phyloP scores from a whole-genome alignment of 345 rosid species.

The Brassica napus region Da-Ae NC_063451.1:26122001-26122500 shows the following conservation, averaged over 20 bases:
- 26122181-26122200: slow-evolving; percentile 88
- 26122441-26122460: slow-evolving; percentile 18
- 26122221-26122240: neutral
- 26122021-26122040: neutral
- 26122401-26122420: slow-evolving; percentile 19
- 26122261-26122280: slow-evolving; percentile 20
- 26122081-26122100: slow-evolving; percentile 78
- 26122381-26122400: slow-evolving; percentile 1
- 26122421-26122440: slow-evolving; percentile 13
- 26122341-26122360: slow-evolving; percentile 27
- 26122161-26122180: slow-evolving; percentile 80
- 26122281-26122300: slow-evolving; percentile 28
- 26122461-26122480: neutral
- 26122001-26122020: neutral
- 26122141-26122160: slow-evolving; percentile 60
- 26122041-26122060: neutral
- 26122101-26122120: slow-evolving; percentile 95
- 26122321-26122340: slow-evolving; percentile 7
- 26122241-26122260: neutral
- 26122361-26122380: slow-evolving; percentile 24
- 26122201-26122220: slow-evolving; percentile 55
- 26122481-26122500: slow-evolving; percentile 50
- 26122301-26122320: slow-evolving; percentile 29
- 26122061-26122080: slow-evolving; percentile 67
- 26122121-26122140: slow-evolving; percentile 64